Evolutionary conservation across 2,329 filamentous ascomycete species (phyloP), one percentile per base, ranked within the genome.

Genomic region (Akanthomyces muscarius): DNA sequence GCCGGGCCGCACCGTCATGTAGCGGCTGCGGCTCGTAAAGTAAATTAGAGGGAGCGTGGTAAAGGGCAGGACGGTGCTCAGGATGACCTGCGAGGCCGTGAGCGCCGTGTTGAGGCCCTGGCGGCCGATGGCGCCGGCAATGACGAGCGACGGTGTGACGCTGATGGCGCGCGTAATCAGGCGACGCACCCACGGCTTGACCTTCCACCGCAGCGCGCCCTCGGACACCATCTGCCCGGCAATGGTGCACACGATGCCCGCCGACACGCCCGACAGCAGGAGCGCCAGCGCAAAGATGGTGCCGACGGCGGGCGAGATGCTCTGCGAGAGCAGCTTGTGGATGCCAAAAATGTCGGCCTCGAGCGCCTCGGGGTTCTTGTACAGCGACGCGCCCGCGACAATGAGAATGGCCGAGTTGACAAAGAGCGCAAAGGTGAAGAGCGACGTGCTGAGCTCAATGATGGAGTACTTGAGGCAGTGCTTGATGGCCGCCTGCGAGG

Each of bases 211-310:
- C 51, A 96, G 74, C 65, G 92, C 90, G 7, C 92, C 92, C 73
- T 96, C 92, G 66, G 86, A 88, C 25, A 96, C 89, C 87, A 96
- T 95, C 73, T 96, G 92, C 0, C 92, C 92, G 0, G 92, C 85
- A 68, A 96, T 95, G 1, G 92, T 96, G 77, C 92, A 96, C 2
- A 96, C 89, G 42, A 96, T 91, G 6, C 92, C 92, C 0, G 92
- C 92, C 0, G 88, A 91, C 14, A 91, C 83, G 10, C 92, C 92
- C 0, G 89, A 93, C 0, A 96, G 83, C 0, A 96, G 82, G 1
- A 96, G 78, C 0, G 92, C 91, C 2, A 96, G 79, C 0, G 91
- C 91, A 66, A 96, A 96, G n/a, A 96, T 80, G 3, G 89, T 90
- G 1, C 91, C 92, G 0, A 91, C 92, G 0, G 84, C 89, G 0